Evolutionary conservation across 2,329 filamentous ascomycete species (phyloP), one percentile per base, ranked within the genome.

Genomic region (Trichophyton equinum): DNA sequence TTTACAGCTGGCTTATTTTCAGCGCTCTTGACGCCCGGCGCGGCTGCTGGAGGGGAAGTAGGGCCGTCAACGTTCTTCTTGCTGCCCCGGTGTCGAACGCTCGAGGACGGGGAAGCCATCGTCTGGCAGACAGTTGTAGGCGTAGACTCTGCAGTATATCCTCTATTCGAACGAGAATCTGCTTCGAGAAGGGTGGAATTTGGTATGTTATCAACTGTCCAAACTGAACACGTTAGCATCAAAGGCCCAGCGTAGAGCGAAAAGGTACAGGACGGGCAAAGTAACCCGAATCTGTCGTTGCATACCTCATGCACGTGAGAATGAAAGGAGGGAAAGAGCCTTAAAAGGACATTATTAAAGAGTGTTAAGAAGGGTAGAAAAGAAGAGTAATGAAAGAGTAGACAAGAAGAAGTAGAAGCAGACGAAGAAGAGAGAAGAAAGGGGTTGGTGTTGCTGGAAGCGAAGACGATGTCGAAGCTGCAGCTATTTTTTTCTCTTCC

Each of bases 41-140:
- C 61, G 47, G 66, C 61, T 46, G 40, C 13, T 46, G 40, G 15
- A 44, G 66, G 67, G 59, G 66, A 63, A 53, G 66, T 61, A 38
- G 66, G 64, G 47, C 67, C 61, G 60, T 55, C 59, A 22, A 62
- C 64, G 64, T 72, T 70, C 67, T 72, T 74, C 66, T 75, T 75
- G 59, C 71, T 71, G 62, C 68, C 73, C 68, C 74, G 75, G 70
- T 75, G 75, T 58, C 73, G 73, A 63, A 76, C 70, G 71, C 71
- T 70, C 60, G 74, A 65, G 55, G 73, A 46, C 15, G 62, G 55
- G 15, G 60, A 62, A 36, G 51, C 51, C 51, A 55, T 55, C 51
- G 13, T 55, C 30, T 36, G 51, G 51, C 51, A 55, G 51, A 11
- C 15, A 36, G 7, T n/a, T 22, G 44, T 13, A 30, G 27, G 46